Percentiles rank a stretch among this genome's conserved stretches.
phyloP scores from a whole-genome alignment of 352 stramenopile species.

The Phytophthora rubi region DNA sequence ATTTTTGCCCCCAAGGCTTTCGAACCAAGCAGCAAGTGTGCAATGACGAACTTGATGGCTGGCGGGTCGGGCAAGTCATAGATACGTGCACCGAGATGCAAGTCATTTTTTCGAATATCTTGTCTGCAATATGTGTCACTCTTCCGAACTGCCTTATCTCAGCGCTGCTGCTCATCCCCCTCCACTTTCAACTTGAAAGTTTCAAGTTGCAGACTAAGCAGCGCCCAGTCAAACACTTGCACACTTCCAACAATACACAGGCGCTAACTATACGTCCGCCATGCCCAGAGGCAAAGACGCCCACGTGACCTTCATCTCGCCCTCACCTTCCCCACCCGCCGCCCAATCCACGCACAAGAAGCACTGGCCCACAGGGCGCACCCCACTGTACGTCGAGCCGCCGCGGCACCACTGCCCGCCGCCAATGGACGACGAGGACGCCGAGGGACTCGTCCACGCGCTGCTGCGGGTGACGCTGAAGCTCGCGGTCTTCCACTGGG shows the following conservation, averaged over 20 bases:
- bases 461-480: conserved; percentile 51
- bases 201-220: conserved; percentile 10
- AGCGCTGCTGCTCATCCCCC: conserved; percentile 9
- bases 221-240: neutral
- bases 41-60: neutral
- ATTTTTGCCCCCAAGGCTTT: neutral
- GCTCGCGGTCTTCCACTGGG: conserved; percentile 65
- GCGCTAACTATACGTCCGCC: neutral
- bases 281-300: conserved; percentile 26
- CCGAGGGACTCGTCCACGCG: conserved; percentile 23
- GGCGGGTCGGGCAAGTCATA: neutral
- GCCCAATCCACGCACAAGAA: conserved; percentile 9
- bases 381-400: conserved; percentile 19
- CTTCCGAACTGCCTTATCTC: neutral
- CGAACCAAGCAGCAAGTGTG: neutral
- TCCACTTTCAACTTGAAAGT: conserved; percentile 3
- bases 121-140: neutral
- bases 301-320: conserved; percentile 41
- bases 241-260: neutral
- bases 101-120: neutral
- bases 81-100: neutral
- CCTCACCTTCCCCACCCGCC: conserved; percentile 20
- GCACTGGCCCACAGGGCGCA: conserved; percentile 12
- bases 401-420: conserved; percentile 14
- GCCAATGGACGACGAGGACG: conserved; percentile 23